Percentiles rank a stretch among this genome's conserved stretches.
Evolutionary conservation across 1,284 basidiomycete species (phyloP).

Genomic region (Lignosus rhinocerotis): DNA sequence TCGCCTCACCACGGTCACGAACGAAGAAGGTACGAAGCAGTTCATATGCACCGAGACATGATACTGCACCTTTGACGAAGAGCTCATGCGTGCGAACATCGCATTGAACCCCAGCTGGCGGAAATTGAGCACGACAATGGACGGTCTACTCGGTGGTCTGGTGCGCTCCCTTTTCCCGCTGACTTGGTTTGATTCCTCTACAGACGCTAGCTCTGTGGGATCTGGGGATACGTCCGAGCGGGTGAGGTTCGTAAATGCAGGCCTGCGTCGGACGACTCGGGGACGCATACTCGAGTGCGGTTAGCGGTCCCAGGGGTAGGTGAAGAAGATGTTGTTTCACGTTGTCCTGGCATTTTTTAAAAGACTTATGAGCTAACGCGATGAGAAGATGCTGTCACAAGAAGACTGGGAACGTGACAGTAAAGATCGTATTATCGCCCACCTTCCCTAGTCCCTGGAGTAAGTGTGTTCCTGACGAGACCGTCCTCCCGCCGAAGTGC

Average conservation of each 20-base stretch:
- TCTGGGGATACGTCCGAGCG: constrained; percentile 7
- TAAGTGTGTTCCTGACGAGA: too few relatives aligned
- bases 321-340: background rate
- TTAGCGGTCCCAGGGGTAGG: background rate
- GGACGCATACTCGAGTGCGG: background rate
- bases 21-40: constrained; percentile 40
- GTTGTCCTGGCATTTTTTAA: background rate
- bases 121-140: constrained; percentile 23
- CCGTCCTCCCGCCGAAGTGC: too few relatives aligned
- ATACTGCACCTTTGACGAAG: constrained; percentile 35
- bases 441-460: too few relatives aligned
- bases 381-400: too few relatives aligned
- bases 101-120: constrained; percentile 34
- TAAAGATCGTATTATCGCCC: too few relatives aligned
- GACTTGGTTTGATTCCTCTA: background rate
- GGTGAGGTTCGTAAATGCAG: constrained; percentile 7
- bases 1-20: constrained; percentile 39
- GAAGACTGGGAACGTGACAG: too few relatives aligned
- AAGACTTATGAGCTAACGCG: background rate
- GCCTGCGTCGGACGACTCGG: constrained; percentile 9
- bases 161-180: background rate
- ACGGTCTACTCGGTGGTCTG: constrained; percentile 6
- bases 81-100: constrained; percentile 30
- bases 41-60: constrained; percentile 40
- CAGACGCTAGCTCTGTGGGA: background rate